A percentile compares a stretch with the other conserved stretches of the same genome.
These are phyloP conservation scores for Aspergillus tanneri DNA, from an alignment of 2,329 filamentous ascomycete genomes.

Conservation along the genomic window DNA sequence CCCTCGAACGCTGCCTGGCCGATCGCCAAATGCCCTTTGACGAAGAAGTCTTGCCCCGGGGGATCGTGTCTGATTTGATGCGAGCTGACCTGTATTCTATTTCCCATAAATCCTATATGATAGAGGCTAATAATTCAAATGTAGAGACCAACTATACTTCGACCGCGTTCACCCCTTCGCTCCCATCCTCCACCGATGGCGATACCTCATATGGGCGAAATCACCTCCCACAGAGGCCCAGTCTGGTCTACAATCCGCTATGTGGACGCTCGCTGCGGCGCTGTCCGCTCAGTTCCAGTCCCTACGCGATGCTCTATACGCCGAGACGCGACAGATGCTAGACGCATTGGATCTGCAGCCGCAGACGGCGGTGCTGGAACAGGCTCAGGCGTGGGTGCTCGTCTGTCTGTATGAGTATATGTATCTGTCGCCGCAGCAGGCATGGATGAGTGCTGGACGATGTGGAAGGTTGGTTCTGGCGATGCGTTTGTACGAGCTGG, in stretches of 20 bases:
- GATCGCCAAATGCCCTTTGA: too few species aligned
- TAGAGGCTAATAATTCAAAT: neutral
- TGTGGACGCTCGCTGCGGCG: constrained; percentile 39
- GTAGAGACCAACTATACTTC: constrained; percentile 33
- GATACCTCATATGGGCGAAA: constrained; percentile 30
- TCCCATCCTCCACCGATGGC: constrained; percentile 30
- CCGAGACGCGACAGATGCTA: constrained; percentile 26
- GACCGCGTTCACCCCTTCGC: constrained; percentile 31
- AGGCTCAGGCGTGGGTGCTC: constrained; percentile 40
- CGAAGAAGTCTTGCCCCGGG: too few species aligned
- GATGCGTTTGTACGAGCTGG: constrained; percentile 38
- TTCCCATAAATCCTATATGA: neutral
- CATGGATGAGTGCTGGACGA: constrained; percentile 40
- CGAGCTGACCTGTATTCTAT: constrained; percentile 21
- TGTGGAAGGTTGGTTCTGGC: constrained; percentile 40
- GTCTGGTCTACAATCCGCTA: constrained; percentile 35
- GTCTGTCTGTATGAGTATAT: constrained; percentile 41
- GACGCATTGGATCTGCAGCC: constrained; percentile 19
- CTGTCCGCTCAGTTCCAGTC: constrained; percentile 34
- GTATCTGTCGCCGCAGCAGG: constrained; percentile 33
- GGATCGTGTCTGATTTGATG: constrained; percentile 20
- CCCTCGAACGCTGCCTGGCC: constrained; percentile 28
- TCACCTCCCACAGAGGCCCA: constrained; percentile 18
- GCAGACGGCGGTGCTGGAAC: constrained; percentile 21
- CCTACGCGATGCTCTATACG: constrained; percentile 27